These are phyloP conservation scores for Hydnum rufescens DNA, from an alignment of 768 basidiomycete species.

Conservation along the genomic window DNA sequence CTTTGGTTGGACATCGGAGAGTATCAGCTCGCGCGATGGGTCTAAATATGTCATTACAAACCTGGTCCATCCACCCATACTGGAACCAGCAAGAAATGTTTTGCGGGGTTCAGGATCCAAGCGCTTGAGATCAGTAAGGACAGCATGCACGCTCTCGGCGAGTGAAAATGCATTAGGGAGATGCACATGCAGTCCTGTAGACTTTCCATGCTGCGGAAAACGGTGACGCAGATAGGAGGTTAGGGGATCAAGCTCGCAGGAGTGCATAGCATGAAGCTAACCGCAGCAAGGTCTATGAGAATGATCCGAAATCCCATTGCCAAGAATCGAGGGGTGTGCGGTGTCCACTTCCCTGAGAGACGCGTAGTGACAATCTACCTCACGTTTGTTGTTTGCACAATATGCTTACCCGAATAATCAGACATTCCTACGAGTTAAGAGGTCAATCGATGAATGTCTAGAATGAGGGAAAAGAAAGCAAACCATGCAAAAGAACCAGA, in stretches of 20 bases:
- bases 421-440: conserved; percentile 7
- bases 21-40: neutral
- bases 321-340: conserved; percentile 17
- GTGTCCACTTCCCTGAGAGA: conserved; percentile 16
- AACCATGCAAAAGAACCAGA: conserved; percentile 20
- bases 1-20: neutral
- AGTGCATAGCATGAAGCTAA: conserved; percentile 11
- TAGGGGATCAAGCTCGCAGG: neutral
- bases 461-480: conserved; percentile 6
- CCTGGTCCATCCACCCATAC: conserved; percentile 20
- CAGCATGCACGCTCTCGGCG: conserved; percentile 17
- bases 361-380: conserved; percentile 13
- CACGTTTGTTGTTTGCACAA: conserved; percentile 3
- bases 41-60: conserved; percentile 10
- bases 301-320: conserved; percentile 21
- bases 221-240: neutral
- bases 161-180: conserved; percentile 15
- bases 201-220: conserved; percentile 11
- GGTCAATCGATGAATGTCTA: neutral
- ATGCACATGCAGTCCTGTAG: conserved; percentile 16
- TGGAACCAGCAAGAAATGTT: conserved; percentile 19
- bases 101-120: conserved; percentile 14
- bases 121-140: conserved; percentile 14
- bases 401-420: conserved; percentile 1
- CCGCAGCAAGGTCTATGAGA: conserved; percentile 20